Evolutionary conservation across 352 stramenopile species (phyloP), one percentile per base, ranked within the genome.

Genomic region (Thraustochytrium sp.): DNA sequence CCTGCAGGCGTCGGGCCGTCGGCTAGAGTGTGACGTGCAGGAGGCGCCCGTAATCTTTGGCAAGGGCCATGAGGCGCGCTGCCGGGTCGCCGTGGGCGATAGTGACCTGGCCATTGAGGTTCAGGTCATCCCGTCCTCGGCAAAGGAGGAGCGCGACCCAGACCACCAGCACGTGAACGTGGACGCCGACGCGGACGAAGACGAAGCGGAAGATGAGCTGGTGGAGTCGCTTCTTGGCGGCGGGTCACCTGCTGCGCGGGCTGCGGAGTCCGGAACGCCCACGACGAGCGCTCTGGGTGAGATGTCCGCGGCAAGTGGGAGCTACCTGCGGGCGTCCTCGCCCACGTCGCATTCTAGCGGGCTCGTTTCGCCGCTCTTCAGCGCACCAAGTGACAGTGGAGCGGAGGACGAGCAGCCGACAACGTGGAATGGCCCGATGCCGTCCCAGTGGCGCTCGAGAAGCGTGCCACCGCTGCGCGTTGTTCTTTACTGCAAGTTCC

Each of bases 401-500:
- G n/a, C 5, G 42, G 42, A 49, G 42, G 42, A 49, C 42, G 42
- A 49, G n/a, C n/a, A n/a, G n/a, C n/a, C 42, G 42, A 16, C 42
- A 49, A 31, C 29, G 9, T 72, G 59, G 59, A 31, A 72, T 44
- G 59, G 59, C 26, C 62, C n/a, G 5, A 38, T 56, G 13, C 68
- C 68, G 51, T 34, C 29, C 26, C 8, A 75, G 16, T 80, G 40
- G 23, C 74, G 51, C 9, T 36, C 31, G 5, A 40, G 40, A 54
- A 63, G 74, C 37, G n/a, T 73, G 11, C 40, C 56, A 11, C 74
- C 74, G 37, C 37, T 82, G 1, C 31, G 38, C 3, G 74, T 82
- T 5, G 42, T 76, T 48, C 18, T 82, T 13, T 82, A 55, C 29
- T 82, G 74, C 56, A 51, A 11, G 16, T 56, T 82, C 8, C 74